Percentiles rank a stretch among this genome's conserved stretches.
These are phyloP conservation scores for Leishmania mexicana DNA, from an alignment of 208 protist species.

Conservation along the genomic window DNA sequence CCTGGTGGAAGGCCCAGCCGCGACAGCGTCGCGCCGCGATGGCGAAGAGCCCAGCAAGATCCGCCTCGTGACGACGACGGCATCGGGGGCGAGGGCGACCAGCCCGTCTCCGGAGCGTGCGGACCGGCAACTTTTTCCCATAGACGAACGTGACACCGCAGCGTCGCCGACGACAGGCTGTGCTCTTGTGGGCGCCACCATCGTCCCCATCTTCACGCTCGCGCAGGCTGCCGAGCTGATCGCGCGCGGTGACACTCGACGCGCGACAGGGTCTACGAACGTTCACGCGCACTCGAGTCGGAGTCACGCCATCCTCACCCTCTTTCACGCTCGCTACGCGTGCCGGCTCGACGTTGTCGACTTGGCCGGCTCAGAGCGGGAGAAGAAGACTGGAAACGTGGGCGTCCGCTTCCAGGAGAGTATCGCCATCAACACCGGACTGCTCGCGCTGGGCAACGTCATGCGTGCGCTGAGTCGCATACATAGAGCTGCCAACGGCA, in stretches of 20 bases:
- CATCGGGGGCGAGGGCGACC: background rate
- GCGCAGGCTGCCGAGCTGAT: conserved; percentile 75
- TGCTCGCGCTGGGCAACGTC: conserved; percentile 94
- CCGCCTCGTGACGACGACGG: conserved; percentile 20
- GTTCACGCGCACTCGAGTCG: conserved; percentile 91
- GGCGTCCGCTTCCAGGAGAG: conserved; percentile 91
- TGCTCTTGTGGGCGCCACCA: conserved; percentile 52
- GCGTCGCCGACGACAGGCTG: conserved; percentile 6
- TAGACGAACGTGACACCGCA: background rate
- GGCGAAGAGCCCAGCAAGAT: conserved; percentile 31
- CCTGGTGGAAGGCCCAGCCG: conserved; percentile 49
- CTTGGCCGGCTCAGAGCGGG: conserved; percentile 90
- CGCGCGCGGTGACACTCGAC: conserved; percentile 63
- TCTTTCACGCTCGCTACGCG: conserved; percentile 67
- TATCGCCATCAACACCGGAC: conserved; percentile 91
- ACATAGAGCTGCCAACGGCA: conserved; percentile 12
- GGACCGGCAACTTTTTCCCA: background rate
- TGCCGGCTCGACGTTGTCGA: conserved; percentile 94
- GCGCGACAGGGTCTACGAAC: conserved; percentile 89
- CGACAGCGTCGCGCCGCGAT: background rate
- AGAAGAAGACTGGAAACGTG: conserved; percentile 82
- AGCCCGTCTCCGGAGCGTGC: background rate
- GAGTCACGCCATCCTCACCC: conserved; percentile 93
- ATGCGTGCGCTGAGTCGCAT: conserved; percentile 86
- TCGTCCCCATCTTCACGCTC: conserved; percentile 53